Evolutionary conservation across 2,329 filamentous ascomycete species (phyloP), one percentile per base, ranked within the genome.

Genomic region (Verticillium nonalfalfae): DNA sequence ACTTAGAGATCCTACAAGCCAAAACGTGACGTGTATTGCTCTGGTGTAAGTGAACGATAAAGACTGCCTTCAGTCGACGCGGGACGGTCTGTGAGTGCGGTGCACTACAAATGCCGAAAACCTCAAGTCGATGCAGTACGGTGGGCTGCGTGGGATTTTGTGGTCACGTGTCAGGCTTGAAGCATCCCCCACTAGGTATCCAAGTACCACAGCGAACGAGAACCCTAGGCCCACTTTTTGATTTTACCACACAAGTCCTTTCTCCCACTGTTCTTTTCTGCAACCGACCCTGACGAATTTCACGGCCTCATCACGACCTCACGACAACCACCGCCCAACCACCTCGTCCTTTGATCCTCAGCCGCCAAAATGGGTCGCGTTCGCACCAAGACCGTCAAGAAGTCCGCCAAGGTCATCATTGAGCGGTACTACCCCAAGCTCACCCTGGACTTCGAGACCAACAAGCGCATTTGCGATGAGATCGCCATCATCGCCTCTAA

Each of bases 381-480:
- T 78, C 84, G 85, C 70, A 88, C 85, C 70, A 88, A 88, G 83
- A 88, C 85, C 66, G 84, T 86, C 72, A 87, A 87, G 84, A 86
- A 86, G 83, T 86, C 83, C 86, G 93, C 95, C 85, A 99, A 99
- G 91, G 93, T 97, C 87, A 94, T 98, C 85, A 98, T 99, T 83
- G 93, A 97, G 90, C 88, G 90, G 71, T 96, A 95, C 86, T 96
- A 96, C 85, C 95, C 95, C 78, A 93, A 92, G 83, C 87, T 99
- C 79, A 97, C 93, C 69, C 91, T 98, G 77, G 95, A 99, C 86
- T 99, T 99, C 85, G 95, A 99, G 90, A 97, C 91, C 88, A 97
- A 97, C 90, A 97, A 97, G 91, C 87, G 93, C 75, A 96, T 98
- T 76, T 98, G 95, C 85, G 95, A 98, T 93, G 95, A 99, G 85